phyloP scores from a whole-genome alignment of 495 filamentous ascomycete species.

The Neurospora sp. region DNA sequence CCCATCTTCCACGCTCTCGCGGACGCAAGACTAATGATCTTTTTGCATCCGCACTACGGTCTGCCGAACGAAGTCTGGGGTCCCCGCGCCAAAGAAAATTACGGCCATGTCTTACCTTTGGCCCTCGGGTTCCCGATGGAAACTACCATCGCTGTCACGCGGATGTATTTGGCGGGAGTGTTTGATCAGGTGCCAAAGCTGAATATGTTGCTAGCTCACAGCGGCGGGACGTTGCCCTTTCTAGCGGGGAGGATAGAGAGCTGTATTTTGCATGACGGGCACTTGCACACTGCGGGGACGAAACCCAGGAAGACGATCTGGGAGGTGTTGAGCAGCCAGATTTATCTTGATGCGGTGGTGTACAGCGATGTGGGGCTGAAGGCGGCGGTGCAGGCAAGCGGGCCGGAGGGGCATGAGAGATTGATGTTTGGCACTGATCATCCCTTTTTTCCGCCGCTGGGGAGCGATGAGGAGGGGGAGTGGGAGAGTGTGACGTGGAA shows the following conservation, averaged over 20 bases:
- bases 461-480: conserved; percentile 44
- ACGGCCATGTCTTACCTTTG: conserved; percentile 82
- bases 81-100: conserved; percentile 42
- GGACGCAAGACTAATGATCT: conserved; percentile 53
- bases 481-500: conserved; percentile 84
- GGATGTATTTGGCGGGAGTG: conserved; percentile 77
- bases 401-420: conserved; percentile 54
- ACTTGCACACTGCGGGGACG: conserved; percentile 40
- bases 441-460: conserved; percentile 86
- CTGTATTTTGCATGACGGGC: conserved; percentile 74
- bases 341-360: conserved; percentile 83
- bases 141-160: conserved; percentile 81
- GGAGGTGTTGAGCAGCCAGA: conserved; percentile 76
- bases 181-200: conserved; percentile 71
- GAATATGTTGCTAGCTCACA: conserved; percentile 73
- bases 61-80: conserved; percentile 74
- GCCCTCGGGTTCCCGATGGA: conserved; percentile 87
- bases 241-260: conserved; percentile 82
- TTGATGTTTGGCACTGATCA: conserved; percentile 86
- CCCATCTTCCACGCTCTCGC: conserved; percentile 62
- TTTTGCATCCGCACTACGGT: conserved; percentile 92
- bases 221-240: conserved; percentile 82
- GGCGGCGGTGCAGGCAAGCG: conserved; percentile 57
- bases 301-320: conserved; percentile 47
- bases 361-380: conserved; percentile 67